Evolutionary conservation across 1,284 basidiomycete genomes (phyloP), one percentile per base, ranked within the genome.

Genomic region (Boletus sp.): DNA sequence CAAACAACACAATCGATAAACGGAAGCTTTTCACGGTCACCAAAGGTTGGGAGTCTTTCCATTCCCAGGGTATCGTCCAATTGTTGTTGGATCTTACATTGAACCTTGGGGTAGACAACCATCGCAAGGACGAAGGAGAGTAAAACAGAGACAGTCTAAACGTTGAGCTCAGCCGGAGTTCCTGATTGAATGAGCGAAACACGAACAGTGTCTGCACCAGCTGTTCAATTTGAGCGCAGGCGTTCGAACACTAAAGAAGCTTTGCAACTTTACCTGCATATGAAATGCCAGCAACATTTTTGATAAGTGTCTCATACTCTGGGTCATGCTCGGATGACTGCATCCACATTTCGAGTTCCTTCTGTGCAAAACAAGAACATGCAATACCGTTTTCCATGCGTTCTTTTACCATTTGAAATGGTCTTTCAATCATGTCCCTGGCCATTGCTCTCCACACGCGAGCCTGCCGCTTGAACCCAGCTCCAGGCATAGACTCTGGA

Each of bases 261-360:
- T 35, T 35, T 30, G 29, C 3, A 20, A 51, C 56, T 7, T 35
- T 55, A 71, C 71, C 72, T 55, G 69, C 69, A 53, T 70, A 75
- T 27, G 65, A 63, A 30, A 72, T 74, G 3, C 69, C 72, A n/a
- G 73, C 70, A 7, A 72, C 67, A 38, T 73, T 72, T 50, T 67
- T 72, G 8, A 74, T 66, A 20, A 67, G 58, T 12, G 60, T 56
- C 55, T 70, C 68, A 32, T 67, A 58, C 34, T 57, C 53, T 14
- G 58, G 55, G 44, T 65, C 57, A 29, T 47, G 47, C 14, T 59
- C 53, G 14, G 53, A 47, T 33, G 61, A 50, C 17, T 65, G 50
- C 41, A 59, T 61, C 49, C 57, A 59, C 20, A 25, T 45, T 32
- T 71, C 70, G 6, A 73, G 55, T 44, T 73, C 71, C 12, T 61